A percentile compares a stretch with the other conserved stretches of the same genome.
phyloP scores from a whole-genome alignment of 805 yeast genomes.

The Nakazawaea sp. region DNA sequence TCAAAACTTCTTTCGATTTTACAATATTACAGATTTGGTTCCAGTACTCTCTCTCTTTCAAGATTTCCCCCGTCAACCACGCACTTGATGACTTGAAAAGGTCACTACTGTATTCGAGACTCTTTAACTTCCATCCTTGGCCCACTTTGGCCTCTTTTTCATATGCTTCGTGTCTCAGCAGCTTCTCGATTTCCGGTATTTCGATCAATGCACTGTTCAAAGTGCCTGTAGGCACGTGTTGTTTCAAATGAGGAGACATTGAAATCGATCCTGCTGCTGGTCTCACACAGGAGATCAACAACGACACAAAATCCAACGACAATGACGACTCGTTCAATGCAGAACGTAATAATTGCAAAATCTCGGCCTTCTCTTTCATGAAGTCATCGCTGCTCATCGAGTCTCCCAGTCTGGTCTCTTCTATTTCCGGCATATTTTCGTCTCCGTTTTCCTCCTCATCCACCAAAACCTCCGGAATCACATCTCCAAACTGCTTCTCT shows the following conservation, averaged over 20 bases:
- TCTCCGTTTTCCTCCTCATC: conserved; percentile 8
- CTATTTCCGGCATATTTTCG: conserved; percentile 16
- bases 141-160: conserved; percentile 34
- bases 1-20: conserved; percentile 51
- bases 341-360: conserved; percentile 43
- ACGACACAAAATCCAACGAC: conserved; percentile 80
- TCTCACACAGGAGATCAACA: conserved; percentile 69
- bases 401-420: conserved; percentile 5
- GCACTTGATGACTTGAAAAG: conserved; percentile 44
- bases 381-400: conserved; percentile 30
- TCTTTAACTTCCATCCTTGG: conserved; percentile 80
- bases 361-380: conserved; percentile 42
- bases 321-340: conserved; percentile 88
- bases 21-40: conserved; percentile 36
- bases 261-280: conserved; percentile 86
- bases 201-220: conserved; percentile 42
- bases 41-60: conserved; percentile 68
- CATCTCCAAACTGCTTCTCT: not conserved
- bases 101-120: conserved; percentile 48
- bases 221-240: conserved; percentile 71
- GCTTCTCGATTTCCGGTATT: conserved; percentile 16
- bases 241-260: conserved; percentile 77
- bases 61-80: conserved; percentile 46
- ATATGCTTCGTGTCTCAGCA: conserved; percentile 10
- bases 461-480: no score